Conservation (phyloP, 805 yeast species). For the Barnettozyma siamensis region DNA sequence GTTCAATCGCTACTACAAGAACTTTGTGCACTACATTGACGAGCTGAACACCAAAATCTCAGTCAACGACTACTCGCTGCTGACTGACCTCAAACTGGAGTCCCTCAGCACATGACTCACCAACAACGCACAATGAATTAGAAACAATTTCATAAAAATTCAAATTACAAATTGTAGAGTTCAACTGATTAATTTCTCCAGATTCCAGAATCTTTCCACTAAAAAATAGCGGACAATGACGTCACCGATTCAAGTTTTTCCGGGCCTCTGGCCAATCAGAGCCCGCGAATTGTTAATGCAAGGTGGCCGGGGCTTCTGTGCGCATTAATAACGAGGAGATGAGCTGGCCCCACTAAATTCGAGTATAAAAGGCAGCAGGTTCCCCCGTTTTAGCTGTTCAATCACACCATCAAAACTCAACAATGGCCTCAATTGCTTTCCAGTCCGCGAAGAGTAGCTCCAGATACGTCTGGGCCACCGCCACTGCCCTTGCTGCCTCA, state of each 20-base stretch:
- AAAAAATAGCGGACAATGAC: too few species aligned
- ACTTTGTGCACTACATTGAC: slow-evolving; percentile 21
- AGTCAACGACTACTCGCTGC: neutral
- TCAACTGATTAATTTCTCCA: too few species aligned
- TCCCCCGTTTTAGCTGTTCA: neutral
- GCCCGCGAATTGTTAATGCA: slow-evolving; percentile 1
- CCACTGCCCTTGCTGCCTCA: slow-evolving; percentile 4
- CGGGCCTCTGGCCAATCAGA: slow-evolving; percentile 5
- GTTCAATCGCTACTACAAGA: slow-evolving; percentile 17
- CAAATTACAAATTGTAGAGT: too few species aligned
- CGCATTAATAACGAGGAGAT: neutral
- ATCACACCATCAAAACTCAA: neutral
- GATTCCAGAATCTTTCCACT: too few species aligned
- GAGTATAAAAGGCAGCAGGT: neutral
- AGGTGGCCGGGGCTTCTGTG: neutral
- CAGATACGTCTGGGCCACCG: slow-evolving; percentile 5
- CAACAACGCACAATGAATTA: too few species aligned
- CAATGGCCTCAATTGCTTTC: slow-evolving; percentile 8
- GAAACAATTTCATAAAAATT: too few species aligned
- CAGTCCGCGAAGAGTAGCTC: slow-evolving; percentile 1
- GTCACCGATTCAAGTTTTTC: neutral
- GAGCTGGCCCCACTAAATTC: neutral
- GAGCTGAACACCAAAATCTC: slow-evolving; percentile 11
- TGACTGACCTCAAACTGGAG: slow-evolving; percentile 1
- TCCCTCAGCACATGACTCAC: neutral